Evolutionary conservation across 768 basidiomycete genomes (phyloP).

Genomic region (Lyophyllum atratum): DNA sequence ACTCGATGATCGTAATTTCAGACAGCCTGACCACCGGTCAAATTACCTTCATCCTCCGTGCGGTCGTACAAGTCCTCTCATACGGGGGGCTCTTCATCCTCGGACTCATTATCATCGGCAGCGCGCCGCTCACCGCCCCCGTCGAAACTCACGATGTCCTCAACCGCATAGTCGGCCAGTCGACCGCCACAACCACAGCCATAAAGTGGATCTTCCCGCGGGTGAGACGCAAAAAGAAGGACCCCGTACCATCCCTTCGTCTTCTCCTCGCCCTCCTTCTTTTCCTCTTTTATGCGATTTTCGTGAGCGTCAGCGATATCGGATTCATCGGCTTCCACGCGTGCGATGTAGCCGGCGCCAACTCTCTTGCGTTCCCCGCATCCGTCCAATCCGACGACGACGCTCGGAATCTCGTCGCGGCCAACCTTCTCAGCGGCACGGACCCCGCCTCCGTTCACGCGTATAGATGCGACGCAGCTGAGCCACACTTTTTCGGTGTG

Average conservation of each 20-base stretch:
- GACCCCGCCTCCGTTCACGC: not conserved
- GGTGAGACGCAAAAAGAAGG: not conserved
- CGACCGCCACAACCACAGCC: not conserved
- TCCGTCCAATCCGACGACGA: not conserved
- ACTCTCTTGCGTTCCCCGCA: not conserved
- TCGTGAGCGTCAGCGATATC: not conserved
- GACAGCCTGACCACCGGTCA: not conserved
- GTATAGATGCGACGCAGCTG: not conserved
- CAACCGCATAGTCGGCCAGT: not conserved
- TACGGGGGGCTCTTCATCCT: not conserved
- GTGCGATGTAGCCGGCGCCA: not conserved
- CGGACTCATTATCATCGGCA: not conserved
- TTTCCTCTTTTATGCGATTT: not conserved
- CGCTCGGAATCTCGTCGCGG: not conserved
- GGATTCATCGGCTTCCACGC: not conserved
- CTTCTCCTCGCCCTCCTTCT: not conserved
- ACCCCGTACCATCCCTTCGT: not conserved
- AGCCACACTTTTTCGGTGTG: not conserved
- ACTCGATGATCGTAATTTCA: not conserved
- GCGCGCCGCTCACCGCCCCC: no score
- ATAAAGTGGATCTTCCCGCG: not conserved
- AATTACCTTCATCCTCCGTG: not conserved
- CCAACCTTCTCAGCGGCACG: not conserved
- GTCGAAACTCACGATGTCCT: not conserved
- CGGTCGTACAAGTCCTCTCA: not conserved